Evolutionary conservation across 2,329 filamentous ascomycete species (phyloP), one percentile per base, ranked within the genome.

Genomic region (Fusarium sulawesiense): DNA sequence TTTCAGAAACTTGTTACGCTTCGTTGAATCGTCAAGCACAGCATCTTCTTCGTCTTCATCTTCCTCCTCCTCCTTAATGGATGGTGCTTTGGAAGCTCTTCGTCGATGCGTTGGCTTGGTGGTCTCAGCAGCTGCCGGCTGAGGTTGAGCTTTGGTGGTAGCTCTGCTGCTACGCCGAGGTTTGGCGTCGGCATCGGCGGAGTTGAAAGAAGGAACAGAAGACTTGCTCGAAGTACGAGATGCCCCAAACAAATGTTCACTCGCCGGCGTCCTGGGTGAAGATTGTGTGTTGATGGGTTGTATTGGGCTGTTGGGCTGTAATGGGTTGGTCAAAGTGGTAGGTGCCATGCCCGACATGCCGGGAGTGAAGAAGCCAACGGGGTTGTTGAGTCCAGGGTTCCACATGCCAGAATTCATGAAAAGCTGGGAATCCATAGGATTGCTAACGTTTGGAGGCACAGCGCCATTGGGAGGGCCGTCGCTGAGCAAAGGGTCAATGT

Each of bases 1-100:
- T 78, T 92, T 89, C 0, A 93, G 83, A 71, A 89, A 90, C 66
- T 85, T 85, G 65, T 82, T 84, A 29, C 87, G 83, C 72, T 86
- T 88, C 7, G 65, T 44, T 12, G 83, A 81, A 6, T 71, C 76
- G 2, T 66, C 61, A 12, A 34, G 5, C 1, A 42, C 56, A 1
- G 25, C 40, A 10, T 46, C 66, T 9, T 25, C 71, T 64, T 54
- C 70, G 62, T 46, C 76, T 62, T 61, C 66, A 3, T 50, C 66
- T 7, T 30, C 47, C 20, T n/a, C 20, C n/a, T 29, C 73, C 66
- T 60, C 72, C 42, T 73, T 59, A 6, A 60, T 8, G 2, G 61
- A 6, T 14, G 44, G 7, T 7, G 47, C 50, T 7, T 56, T 64
- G 9, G 32, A 9, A 29, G 40, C 11, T 37, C 21, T 27, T 30